Conservation (phyloP, 768 basidiomycete genomes). For the Boletus reticuloceps region DNA sequence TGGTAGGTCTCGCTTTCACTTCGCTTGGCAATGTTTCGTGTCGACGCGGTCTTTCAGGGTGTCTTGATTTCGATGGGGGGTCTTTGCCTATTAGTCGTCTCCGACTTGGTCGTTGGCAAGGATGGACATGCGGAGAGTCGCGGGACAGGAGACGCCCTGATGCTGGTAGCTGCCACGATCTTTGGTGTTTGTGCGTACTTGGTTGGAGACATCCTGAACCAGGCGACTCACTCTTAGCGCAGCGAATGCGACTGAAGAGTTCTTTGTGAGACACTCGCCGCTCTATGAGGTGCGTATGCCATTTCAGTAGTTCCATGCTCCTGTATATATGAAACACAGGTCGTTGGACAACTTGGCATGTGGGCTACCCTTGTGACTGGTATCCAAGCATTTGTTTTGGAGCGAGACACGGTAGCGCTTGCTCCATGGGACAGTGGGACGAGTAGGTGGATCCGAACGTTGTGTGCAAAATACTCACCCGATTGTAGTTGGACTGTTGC, state of each 20-base stretch:
- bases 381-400: constrained; percentile 69
- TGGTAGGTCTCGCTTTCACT: constrained; percentile 40
- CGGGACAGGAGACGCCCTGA: constrained; percentile 78
- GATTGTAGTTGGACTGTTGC: constrained; percentile 44
- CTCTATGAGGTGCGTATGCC: constrained; percentile 60
- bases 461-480: constrained; percentile 35
- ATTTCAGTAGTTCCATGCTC: not conserved
- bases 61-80: constrained; percentile 69
- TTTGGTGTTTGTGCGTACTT: constrained; percentile 74
- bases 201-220: not conserved
- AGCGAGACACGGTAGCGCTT: constrained; percentile 58
- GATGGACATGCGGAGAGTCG: constrained; percentile 60
- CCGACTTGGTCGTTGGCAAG: constrained; percentile 74
- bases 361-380: constrained; percentile 77
- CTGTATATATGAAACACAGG: constrained; percentile 33
- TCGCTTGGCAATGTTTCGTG: not conserved
- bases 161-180: constrained; percentile 80
- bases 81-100: constrained; percentile 73
- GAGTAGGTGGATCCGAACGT: constrained; percentile 40
- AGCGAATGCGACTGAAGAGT: constrained; percentile 90
- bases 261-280: constrained; percentile 75
- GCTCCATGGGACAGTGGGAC: constrained; percentile 71
- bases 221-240: constrained; percentile 5
- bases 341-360: constrained; percentile 84
- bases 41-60: constrained; percentile 42